Percentiles rank a stretch among this genome's conserved stretches.
Evolutionary conservation across 2,329 filamentous ascomycete species (phyloP).

Genomic region (Neonectria magnoliae): DNA sequence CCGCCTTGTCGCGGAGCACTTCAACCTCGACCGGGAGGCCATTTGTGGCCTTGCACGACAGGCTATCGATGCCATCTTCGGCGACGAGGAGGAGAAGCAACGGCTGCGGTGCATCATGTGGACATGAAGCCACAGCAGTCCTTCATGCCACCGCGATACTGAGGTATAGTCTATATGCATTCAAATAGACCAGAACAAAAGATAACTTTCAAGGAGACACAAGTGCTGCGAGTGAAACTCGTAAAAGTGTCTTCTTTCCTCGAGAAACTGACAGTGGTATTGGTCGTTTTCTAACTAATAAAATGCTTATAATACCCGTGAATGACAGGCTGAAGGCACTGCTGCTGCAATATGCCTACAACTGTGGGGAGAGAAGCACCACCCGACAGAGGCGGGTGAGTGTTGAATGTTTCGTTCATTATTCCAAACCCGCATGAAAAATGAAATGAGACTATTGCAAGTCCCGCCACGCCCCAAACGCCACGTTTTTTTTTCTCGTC

Average conservation of each 20-base stretch:
- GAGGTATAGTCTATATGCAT: not conserved
- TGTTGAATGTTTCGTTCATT: slow-evolving; percentile 22
- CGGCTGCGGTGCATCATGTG: slow-evolving; percentile 64
- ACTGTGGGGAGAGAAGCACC: slow-evolving; percentile 22
- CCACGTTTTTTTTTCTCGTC: slow-evolving; percentile 19
- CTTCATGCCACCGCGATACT: not conserved
- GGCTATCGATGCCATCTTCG: slow-evolving; percentile 74
- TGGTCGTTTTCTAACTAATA: slow-evolving; percentile 24
- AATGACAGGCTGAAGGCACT: slow-evolving; percentile 14
- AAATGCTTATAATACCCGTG: slow-evolving; percentile 3
- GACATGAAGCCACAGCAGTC: slow-evolving; percentile 33
- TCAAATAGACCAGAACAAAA: not conserved
- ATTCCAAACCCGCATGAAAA: slow-evolving; percentile 9
- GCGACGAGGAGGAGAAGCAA: slow-evolving; percentile 67
- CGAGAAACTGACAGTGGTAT: slow-evolving; percentile 13
- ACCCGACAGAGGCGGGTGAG: slow-evolving; percentile 11
- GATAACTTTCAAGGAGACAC: not conserved
- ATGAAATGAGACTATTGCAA: slow-evolving; percentile 14
- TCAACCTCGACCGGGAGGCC: slow-evolving; percentile 61
- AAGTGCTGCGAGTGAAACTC: not conserved
- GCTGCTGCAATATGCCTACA: slow-evolving; percentile 11
- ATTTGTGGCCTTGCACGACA: slow-evolving; percentile 67
- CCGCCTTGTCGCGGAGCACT: slow-evolving; percentile 75
- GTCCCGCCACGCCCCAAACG: slow-evolving; percentile 21
- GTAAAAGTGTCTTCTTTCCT: not conserved